Conservation (phyloP, 768 basidiomycete genomes). For the Leccinum uliginosum region DNA sequence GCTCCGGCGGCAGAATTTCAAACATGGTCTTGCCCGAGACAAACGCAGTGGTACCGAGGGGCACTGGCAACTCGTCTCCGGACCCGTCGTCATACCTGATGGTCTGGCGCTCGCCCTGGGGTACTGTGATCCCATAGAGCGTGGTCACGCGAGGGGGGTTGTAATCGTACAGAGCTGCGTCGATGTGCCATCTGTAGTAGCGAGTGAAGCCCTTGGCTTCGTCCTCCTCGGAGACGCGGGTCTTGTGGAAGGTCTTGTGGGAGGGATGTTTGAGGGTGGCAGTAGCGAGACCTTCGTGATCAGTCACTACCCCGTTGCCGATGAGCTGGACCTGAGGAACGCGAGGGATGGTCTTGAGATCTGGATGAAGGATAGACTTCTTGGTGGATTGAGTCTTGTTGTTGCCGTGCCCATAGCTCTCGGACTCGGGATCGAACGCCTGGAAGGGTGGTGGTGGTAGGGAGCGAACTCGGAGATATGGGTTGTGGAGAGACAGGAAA, state of each 20-base stretch:
- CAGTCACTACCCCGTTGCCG: conserved; percentile 77
- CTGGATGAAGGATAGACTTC: conserved; percentile 83
- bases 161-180: conserved; percentile 76
- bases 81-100: conserved; percentile 84
- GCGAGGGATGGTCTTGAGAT: conserved; percentile 86
- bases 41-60: conserved; percentile 85
- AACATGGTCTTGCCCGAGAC: conserved; percentile 82
- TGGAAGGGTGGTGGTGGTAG: conserved; percentile 26
- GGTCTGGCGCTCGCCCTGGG: conserved; percentile 57
- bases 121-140: conserved; percentile 74
- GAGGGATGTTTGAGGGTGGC: conserved; percentile 82
- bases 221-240: conserved; percentile 65
- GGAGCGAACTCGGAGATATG: background rate
- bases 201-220: conserved; percentile 75
- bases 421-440: conserved; percentile 69
- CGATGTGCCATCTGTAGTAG: conserved; percentile 92
- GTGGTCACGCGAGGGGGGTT: conserved; percentile 83
- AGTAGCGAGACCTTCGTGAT: conserved; percentile 76
- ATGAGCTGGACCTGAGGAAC: conserved; percentile 91
- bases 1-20: conserved; percentile 61
- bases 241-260: conserved; percentile 87
- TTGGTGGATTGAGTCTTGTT: conserved; percentile 73
- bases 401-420: conserved; percentile 81
- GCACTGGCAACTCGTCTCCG: conserved; percentile 76
- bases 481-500: background rate